Conservation (phyloP, 495 filamentous ascomycete species). For the Saxophila tyrrhenica region DNA sequence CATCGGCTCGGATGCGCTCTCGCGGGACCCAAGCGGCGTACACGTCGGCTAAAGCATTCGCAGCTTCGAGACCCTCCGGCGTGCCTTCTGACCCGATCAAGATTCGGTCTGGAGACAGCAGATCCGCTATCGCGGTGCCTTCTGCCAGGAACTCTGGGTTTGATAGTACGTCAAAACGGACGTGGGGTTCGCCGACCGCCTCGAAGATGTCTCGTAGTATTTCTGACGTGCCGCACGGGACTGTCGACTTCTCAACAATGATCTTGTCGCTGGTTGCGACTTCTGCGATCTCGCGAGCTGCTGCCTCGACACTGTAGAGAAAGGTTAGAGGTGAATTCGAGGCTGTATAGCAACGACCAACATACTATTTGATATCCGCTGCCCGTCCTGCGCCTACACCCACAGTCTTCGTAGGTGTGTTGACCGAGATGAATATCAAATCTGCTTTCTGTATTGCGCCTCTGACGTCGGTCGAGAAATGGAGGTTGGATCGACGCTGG, state of each 20-base stretch:
- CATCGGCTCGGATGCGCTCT: slow-evolving; percentile 49
- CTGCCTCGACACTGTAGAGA: slow-evolving; percentile 60
- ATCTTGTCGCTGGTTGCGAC: slow-evolving; percentile 57
- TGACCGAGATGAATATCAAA: slow-evolving; percentile 66
- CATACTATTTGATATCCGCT: slow-evolving; percentile 36
- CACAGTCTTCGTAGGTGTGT: slow-evolving; percentile 66
- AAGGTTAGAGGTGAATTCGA: neutral
- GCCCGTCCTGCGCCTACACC: slow-evolving; percentile 61
- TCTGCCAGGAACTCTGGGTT: slow-evolving; percentile 80
- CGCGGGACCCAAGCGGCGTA: slow-evolving; percentile 60
- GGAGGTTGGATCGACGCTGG: slow-evolving; percentile 46
- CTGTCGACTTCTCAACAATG: slow-evolving; percentile 75
- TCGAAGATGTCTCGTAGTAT: slow-evolving; percentile 58
- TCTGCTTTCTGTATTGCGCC: slow-evolving; percentile 55
- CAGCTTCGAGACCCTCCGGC: slow-evolving; percentile 46
- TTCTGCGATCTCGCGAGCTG: slow-evolving; percentile 52
- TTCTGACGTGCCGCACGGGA: slow-evolving; percentile 67
- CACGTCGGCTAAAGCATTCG: slow-evolving; percentile 47
- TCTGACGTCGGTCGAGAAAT: slow-evolving; percentile 59
- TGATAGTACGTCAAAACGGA: slow-evolving; percentile 64
- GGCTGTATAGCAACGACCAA: neutral
- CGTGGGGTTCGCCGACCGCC: slow-evolving; percentile 47
- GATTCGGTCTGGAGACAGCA: slow-evolving; percentile 63
- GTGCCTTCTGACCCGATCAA: slow-evolving; percentile 61
- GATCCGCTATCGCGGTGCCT: slow-evolving; percentile 61